Evolutionary conservation across 2,329 filamentous ascomycete species (phyloP).

Genomic region (Aspergillus caelatus): DNA sequence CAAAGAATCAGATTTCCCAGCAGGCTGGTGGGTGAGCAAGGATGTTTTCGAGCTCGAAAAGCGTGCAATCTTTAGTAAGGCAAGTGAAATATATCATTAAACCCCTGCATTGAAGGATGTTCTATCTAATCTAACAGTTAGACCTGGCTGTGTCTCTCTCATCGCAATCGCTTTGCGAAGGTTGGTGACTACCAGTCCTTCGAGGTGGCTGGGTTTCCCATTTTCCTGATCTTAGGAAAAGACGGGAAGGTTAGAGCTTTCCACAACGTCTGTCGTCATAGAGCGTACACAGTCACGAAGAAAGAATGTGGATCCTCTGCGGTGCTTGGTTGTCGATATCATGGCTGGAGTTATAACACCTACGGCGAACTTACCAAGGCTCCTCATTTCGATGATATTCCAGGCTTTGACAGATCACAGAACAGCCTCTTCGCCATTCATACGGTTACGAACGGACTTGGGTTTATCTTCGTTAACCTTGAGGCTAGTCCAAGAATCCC

Average conservation of each 20-base stretch:
- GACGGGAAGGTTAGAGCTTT: slow-evolving; percentile 59
- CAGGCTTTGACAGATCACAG: slow-evolving; percentile 59
- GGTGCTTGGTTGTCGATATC: slow-evolving; percentile 63
- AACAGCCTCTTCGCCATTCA: slow-evolving; percentile 56
- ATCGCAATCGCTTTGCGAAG: slow-evolving; percentile 52
- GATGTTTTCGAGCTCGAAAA: slow-evolving; percentile 52
- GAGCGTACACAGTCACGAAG: slow-evolving; percentile 62
- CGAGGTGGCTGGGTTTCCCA: slow-evolving; percentile 58
- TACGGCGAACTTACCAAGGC: slow-evolving; percentile 63
- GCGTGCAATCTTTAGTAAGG: slow-evolving; percentile 54
- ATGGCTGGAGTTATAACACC: slow-evolving; percentile 65
- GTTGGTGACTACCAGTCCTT: slow-evolving; percentile 61
- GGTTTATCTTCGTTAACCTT: slow-evolving; percentile 34
- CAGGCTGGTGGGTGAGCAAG: slow-evolving; percentile 41
- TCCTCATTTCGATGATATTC: slow-evolving; percentile 59
- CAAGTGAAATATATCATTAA: slow-evolving; percentile 20
- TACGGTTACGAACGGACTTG: slow-evolving; percentile 22
- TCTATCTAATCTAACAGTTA: slow-evolving; percentile 12
- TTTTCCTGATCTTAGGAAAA: slow-evolving; percentile 57
- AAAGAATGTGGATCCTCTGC: slow-evolving; percentile 53
- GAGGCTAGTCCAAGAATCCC: slow-evolving; percentile 13
- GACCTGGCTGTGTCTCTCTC: slow-evolving; percentile 41
- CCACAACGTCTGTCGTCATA: slow-evolving; percentile 65
- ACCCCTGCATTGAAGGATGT: background rate
- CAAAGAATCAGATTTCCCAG: slow-evolving; percentile 47